These are phyloP conservation scores for Phalaenopsis equestris DNA, from an alignment of 106 monocot genomes.

Conservation along the genomic window DNA sequence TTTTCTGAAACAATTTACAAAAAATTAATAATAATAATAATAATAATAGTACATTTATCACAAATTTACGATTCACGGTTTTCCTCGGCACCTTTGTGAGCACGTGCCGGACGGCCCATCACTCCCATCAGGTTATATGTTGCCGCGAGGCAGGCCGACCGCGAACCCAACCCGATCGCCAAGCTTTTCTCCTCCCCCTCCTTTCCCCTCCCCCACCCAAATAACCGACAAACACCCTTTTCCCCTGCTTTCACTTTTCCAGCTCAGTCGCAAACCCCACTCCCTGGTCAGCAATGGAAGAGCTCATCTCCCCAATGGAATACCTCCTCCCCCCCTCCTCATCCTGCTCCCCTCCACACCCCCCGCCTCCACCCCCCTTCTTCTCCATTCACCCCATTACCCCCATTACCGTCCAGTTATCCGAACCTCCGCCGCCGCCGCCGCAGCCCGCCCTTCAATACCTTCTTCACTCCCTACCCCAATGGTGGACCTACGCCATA, in stretches of 20 bases:
- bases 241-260: not conserved
- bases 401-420: not conserved
- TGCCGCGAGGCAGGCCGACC: not conserved
- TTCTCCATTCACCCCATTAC: not conserved
- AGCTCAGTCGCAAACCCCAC: not conserved
- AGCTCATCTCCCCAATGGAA: slow-evolving; percentile 27
- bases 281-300: slow-evolving; percentile 12
- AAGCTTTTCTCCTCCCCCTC: not conserved
- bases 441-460: slow-evolving; percentile 24
- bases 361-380: not conserved
- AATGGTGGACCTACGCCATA: slow-evolving; percentile 62
- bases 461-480: slow-evolving; percentile 31
- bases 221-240: not conserved
- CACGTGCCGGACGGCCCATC: not conserved
- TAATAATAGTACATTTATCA: no score
- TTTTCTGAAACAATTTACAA: no score
- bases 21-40: no score
- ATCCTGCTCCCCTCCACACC: slow-evolving; percentile 12
- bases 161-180: not conserved
- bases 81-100: not conserved
- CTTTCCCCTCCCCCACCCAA: not conserved
- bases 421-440: not conserved
- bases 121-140: not conserved
- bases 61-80: not conserved
- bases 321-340: slow-evolving; percentile 25